These are phyloP conservation scores for Penicillium verhagenii DNA, from an alignment of 495 filamentous ascomycete species.

Conservation along the genomic window DNA sequence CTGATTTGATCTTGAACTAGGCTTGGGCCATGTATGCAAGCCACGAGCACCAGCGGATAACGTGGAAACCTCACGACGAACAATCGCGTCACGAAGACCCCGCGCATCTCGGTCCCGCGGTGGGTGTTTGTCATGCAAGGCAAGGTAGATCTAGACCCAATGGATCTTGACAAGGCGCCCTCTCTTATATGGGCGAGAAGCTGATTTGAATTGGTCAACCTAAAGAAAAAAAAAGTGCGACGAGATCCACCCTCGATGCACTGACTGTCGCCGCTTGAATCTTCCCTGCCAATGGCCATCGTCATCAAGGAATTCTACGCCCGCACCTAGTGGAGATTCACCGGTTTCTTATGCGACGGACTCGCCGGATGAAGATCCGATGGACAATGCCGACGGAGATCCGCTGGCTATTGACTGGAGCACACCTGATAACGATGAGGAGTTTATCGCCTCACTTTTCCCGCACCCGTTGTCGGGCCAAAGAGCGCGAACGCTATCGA, in stretches of 20 bases:
- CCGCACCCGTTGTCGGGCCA: conserved; percentile 15
- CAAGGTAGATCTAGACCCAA: conserved; percentile 16
- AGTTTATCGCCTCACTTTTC: conserved; percentile 25
- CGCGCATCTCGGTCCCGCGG: conserved; percentile 30
- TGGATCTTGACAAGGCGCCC: neutral
- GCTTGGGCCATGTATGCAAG: conserved; percentile 29
- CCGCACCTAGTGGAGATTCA: neutral
- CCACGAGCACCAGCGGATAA: conserved; percentile 17
- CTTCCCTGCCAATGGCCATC: conserved; percentile 22
- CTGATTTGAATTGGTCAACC: neutral
- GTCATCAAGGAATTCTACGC: neutral
- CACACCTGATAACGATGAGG: conserved; percentile 15
- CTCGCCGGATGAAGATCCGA: conserved; percentile 6
- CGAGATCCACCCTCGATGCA: conserved; percentile 24
- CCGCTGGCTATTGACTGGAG: conserved; percentile 1
- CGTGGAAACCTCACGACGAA: neutral
- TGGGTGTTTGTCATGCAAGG: conserved; percentile 31
- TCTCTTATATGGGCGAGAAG: neutral
- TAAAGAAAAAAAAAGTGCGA: conserved; percentile 32
- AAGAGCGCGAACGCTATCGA: neutral
- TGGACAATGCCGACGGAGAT: conserved; percentile 14
- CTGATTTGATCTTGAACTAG: conserved; percentile 6
- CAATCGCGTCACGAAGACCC: conserved; percentile 14
- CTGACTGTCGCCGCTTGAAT: conserved; percentile 30
- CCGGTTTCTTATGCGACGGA: conserved; percentile 5